Conservation (phyloP, 495 filamentous ascomycete species). For the Penicillium manginii region DNA sequence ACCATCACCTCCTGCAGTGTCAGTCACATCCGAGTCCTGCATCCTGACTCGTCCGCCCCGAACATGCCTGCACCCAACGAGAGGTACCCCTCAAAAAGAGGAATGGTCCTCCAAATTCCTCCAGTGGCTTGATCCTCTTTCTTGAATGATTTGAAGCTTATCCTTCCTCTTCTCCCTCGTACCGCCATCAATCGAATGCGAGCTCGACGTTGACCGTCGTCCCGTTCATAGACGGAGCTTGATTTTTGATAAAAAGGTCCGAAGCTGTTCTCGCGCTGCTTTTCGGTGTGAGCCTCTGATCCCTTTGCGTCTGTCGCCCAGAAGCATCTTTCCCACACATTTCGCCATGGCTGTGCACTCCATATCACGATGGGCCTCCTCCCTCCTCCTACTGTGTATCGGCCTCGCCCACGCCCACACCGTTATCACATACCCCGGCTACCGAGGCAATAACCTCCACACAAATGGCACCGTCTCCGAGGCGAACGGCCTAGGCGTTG, state of each 20-base stretch:
- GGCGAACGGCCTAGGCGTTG: slow-evolving; percentile 48
- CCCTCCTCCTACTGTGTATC: slow-evolving; percentile 53
- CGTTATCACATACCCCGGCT: slow-evolving; percentile 90
- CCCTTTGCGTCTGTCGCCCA: background rate
- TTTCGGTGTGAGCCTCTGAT: background rate
- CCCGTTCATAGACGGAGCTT: slow-evolving; percentile 4
- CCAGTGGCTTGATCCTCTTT: slow-evolving; percentile 34
- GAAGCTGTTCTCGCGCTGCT: slow-evolving; percentile 6
- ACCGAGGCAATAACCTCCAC: slow-evolving; percentile 90
- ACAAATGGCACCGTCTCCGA: slow-evolving; percentile 65
- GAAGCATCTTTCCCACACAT: slow-evolving; percentile 6
- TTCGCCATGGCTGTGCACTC: slow-evolving; percentile 27
- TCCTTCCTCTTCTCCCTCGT: slow-evolving; percentile 4
- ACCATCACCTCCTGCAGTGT: slow-evolving; percentile 31
- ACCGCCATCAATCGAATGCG: slow-evolving; percentile 10
- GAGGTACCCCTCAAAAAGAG: slow-evolving; percentile 43
- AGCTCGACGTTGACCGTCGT: slow-evolving; percentile 12
- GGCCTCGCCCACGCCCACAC: slow-evolving; percentile 74
- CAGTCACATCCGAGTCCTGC: slow-evolving; percentile 41
- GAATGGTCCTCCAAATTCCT: slow-evolving; percentile 31
- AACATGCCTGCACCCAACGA: slow-evolving; percentile 19
- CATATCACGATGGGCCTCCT: slow-evolving; percentile 53
- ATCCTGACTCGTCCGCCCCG: slow-evolving; percentile 38
- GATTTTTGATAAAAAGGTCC: slow-evolving; percentile 4
- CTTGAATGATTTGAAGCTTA: slow-evolving; percentile 14